A percentile compares a stretch with the other conserved stretches of the same genome.
Conservation (phyloP, 192 early-diverging fungal genomes). For the Lobosporangium transversale region DNA sequence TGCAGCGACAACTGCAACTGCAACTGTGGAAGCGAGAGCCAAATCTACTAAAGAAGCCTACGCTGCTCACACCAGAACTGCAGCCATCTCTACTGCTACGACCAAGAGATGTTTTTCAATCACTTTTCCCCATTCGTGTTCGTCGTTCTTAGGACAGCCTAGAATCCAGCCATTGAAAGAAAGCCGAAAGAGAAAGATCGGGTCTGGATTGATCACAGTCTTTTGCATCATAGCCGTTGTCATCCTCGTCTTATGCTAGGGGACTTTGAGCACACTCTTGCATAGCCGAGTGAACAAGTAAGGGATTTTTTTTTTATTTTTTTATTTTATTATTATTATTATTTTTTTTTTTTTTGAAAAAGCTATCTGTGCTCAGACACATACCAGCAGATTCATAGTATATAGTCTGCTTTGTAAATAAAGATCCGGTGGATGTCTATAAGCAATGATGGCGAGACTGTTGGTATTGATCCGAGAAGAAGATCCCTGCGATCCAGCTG, state of each 20-base stretch:
- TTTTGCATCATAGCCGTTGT: constrained; percentile 48
- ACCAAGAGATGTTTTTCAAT: background rate
- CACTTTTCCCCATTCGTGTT: too few species aligned
- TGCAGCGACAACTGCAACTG: too few species aligned
- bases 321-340: background rate
- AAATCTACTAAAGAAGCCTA: background rate
- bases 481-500: too few species aligned
- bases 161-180: constrained; percentile 8
- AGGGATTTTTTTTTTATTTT: background rate
- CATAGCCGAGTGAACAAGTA: too few species aligned
- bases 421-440: too few species aligned
- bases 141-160: constrained; percentile 13
- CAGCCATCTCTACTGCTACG: background rate
- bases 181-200: constrained; percentile 19
- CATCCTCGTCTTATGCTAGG: constrained; percentile 30
- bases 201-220: constrained; percentile 29
- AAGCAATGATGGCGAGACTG: too few species aligned
- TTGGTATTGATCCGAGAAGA: too few species aligned
- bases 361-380: too few species aligned
- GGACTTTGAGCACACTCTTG: too few species aligned
- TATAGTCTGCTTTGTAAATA: too few species aligned
- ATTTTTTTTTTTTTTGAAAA: too few species aligned
- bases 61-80: background rate
- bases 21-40: background rate
- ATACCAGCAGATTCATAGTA: too few species aligned